Evolutionary conservation across 1,284 basidiomycete species (phyloP).

Genomic region (Takashimella koratensis): DNA sequence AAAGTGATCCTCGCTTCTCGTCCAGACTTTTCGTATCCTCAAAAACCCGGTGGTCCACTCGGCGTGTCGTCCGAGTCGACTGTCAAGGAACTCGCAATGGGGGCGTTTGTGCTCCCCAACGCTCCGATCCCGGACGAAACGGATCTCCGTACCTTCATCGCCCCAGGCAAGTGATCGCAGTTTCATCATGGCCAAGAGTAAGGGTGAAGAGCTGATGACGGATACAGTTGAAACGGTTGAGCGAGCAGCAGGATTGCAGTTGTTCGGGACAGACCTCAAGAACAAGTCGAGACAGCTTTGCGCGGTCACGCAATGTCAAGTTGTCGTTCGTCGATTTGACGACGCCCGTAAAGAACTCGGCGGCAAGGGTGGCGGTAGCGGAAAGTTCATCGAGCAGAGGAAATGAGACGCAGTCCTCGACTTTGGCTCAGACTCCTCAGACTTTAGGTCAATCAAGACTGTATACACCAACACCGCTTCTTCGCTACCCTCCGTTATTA

Average conservation of each 20-base stretch:
- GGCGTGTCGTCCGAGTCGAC: constrained; percentile 29
- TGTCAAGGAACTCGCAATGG: constrained; percentile 70
- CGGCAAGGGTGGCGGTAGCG: neutral
- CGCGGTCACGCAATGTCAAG: constrained; percentile 75
- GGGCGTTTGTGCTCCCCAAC: constrained; percentile 94
- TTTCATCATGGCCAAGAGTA: neutral
- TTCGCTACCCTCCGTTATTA: neutral
- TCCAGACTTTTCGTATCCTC: constrained; percentile 67
- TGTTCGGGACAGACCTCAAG: constrained; percentile 86
- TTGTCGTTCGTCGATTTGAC: constrained; percentile 80
- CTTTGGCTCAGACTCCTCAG: too few relatives aligned
- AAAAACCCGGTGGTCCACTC: constrained; percentile 47
- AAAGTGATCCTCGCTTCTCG: constrained; percentile 84
- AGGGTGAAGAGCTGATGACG: neutral
- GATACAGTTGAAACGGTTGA: constrained; percentile 80
- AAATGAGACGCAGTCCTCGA: too few relatives aligned
- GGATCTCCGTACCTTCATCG: constrained; percentile 71
- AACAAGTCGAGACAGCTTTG: constrained; percentile 79
- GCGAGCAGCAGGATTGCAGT: constrained; percentile 77
- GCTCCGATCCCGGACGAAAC: constrained; percentile 79
- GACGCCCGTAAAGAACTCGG: constrained; percentile 63
- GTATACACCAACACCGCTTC: neutral
- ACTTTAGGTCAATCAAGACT: neutral
- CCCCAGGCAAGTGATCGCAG: constrained; percentile 60
- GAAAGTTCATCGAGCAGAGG: neutral